Evolutionary conservation across 73 alveolate species (phyloP), one percentile per base, ranked within the genome.

Genomic region (Paramecium tetraurelia): DNA sequence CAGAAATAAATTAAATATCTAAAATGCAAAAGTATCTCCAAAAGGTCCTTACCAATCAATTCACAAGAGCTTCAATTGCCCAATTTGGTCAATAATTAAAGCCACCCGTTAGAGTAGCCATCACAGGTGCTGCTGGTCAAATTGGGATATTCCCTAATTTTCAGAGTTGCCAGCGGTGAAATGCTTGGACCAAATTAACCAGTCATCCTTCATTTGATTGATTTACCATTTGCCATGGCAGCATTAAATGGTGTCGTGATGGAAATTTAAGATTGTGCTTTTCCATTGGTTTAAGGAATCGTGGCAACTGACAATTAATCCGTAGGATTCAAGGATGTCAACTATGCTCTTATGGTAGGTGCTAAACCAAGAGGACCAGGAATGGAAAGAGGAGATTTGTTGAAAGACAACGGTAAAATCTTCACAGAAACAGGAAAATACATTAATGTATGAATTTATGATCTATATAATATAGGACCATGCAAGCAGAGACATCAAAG

Each of bases 291-390:
- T 38, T 72, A 95, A 44, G 98, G 96, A 59, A 95, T 98, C 70
- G 97, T 96, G 46, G 92, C 95, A 69, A 98, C 99, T 76, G 96
- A 96, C 20, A 93, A 95, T 92, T 92, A 94, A 83, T 89, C 96
- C 41, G 97, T 94, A 84, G 99, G 98, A n/a, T 98, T 97, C 97
- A 96, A 96, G 95, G 97, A 96, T 87, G 97, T 95, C 80, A 99
- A 98, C 93, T 94, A 98, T 92, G 96, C 97, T 59, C 96, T 97
- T 94, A 93, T 98, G 72, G 98, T 98, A 57, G 99, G 99, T 43
- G 97, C 99, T 44, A 98, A 96, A 94, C 99, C 99, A 44, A 93
- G 99, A 93, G 99, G 98, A 53, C 99, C 99, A 44, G 99, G 99
- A 38, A 97, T 98, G 99, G 99, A 97, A 93, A 98, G 99, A 95